phyloP scores from a whole-genome alignment of 305 asterid genomes.

The Ajuga reptans region DNA sequence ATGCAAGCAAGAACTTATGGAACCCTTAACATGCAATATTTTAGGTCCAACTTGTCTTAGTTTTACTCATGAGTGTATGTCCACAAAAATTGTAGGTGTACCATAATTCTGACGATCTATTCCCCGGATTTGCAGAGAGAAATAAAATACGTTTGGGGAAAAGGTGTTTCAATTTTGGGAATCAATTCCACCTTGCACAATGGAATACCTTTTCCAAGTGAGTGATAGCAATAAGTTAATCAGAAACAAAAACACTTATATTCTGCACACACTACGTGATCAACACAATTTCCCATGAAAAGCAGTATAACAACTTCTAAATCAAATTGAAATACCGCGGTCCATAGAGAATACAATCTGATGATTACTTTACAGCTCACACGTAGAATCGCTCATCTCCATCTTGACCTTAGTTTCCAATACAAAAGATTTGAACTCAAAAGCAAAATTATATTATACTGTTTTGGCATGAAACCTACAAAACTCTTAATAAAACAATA shows the following conservation, averaged over 20 bases:
- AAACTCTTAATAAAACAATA: background rate
- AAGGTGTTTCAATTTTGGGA: background rate
- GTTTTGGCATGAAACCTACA: background rate
- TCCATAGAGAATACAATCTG: background rate
- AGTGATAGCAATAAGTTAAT: background rate
- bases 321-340: background rate
- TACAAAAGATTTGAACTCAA: background rate
- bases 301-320: background rate
- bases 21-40: background rate
- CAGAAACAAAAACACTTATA: background rate
- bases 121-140: background rate
- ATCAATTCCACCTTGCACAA: background rate
- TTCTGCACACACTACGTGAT: background rate
- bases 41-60: background rate
- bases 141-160: background rate
- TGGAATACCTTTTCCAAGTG: background rate
- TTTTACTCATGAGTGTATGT: background rate
- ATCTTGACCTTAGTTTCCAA: background rate
- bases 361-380: background rate
- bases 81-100: background rate
- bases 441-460: background rate
- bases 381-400: background rate
- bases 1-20: background rate
- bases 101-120: background rate
- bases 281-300: background rate